Base-by-base conservation (phyloP, 805 yeast species). In the Saturnispora sanitii region DNA sequence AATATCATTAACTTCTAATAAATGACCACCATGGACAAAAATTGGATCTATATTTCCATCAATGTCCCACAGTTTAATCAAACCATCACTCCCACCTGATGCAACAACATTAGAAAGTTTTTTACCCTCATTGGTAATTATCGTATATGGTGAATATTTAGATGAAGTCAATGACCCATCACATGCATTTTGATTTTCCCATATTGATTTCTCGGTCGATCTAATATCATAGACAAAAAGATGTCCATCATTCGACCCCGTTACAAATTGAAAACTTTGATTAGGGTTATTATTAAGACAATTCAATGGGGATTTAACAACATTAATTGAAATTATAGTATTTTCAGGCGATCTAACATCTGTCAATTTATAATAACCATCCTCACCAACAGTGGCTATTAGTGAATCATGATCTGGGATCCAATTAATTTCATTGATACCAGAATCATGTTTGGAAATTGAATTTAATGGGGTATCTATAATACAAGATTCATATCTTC, bases 11-110 rank as follows among this genome's bases (percentile, higher is more conserved):
- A 88, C 84, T 3, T 90, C 87, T n/a, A 81, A 65, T 72, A 80
- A 71, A 57, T 88, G 97, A 0, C 96, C 96, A 3, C 78, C 80
- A 59, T 88, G 97, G 3, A 69, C 67, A 54, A 88, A 87, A 6
- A 71, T 52, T 6, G 37, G 18, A 20, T 19, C n/a, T 19, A 21
- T 28, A 11, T n/a, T 21, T 6, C 6, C 19, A 4, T 67, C 47
- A 3, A 74, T 54, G 50, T 82, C 82, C 74, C 79, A 77, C 2
- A 85, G 29, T 50, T 74, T 75, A 8, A 80, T 86, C 35, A 68
- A 50, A 1, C 75, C 73, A 50, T 79, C 86, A 2, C 73, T 71
- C n/a, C 79, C 76, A 0, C 79, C 75, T 0, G 82, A 76, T 0
- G 84, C 88, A 7, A 86, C 46, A 2, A 40, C 42, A 2, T 38